Evolutionary conservation across 2,329 filamentous ascomycete genomes (phyloP), one percentile per base, ranked within the genome.

Genomic region (Aspergillus ruber): DNA sequence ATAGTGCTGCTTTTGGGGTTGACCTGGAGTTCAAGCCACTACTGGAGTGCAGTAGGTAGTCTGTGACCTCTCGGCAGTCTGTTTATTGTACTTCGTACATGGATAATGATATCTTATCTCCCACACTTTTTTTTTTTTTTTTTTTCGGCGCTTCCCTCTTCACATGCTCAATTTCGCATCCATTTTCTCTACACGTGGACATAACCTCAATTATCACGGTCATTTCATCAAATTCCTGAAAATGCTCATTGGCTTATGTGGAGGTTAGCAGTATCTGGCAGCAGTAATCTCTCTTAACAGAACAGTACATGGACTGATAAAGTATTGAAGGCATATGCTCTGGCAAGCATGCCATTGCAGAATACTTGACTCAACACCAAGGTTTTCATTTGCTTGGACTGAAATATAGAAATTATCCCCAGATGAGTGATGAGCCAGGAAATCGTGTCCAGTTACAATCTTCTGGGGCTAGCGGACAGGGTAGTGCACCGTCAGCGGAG

Each of bases 281-380:
- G 10, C 36, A 39, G 36, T 6, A 6, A 8, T 12, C 5, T 39
- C 10, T 20, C 15, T 18, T 17, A 21, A 20, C n/a, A n/a, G 10
- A 39, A 39, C 9, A 21, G 36, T 42, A 42, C 20, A 17, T 42
- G 20, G 21, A 29, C 29, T 29, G 21, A 59, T 53, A 60, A 49
- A 61, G 44, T 21, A 21, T 13, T 17, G 36, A 62, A 93, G 90
- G 88, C 62, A 91, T 96, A 60, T 97, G 90, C 73, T 84, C 91
- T 43, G 93, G 93, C 61, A 97, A 96, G 74, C 84, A 83, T 64
- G 88, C 89, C 8, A 88, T 97, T 55, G 90, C 90, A 49, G 81
- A 88, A 46, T 96, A 95, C 66, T 81, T 98, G 7, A 81, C 90
- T 54, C 80, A 90, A 54, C 81, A 90, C 55, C 86, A 96, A 68